phyloP scores from a whole-genome alignment of 805 yeast species.

The Jamesozyma gamospora region DNA sequence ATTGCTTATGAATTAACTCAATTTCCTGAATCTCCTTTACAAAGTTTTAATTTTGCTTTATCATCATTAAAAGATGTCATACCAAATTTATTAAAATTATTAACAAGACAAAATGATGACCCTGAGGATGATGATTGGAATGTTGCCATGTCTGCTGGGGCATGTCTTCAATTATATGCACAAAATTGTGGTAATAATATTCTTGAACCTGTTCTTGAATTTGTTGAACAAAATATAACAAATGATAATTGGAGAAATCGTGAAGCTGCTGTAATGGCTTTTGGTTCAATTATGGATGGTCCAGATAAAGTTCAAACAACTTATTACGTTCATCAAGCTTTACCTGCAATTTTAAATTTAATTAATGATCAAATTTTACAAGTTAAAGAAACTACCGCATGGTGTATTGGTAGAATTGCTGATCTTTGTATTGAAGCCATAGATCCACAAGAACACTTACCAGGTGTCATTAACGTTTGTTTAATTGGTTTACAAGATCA shows the following conservation, averaged over 20 bases:
- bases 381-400: conserved; percentile 93
- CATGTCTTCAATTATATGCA: conserved; percentile 89
- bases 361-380: conserved; percentile 70
- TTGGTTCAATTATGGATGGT: conserved; percentile 93
- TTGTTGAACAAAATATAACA: conserved; percentile 66
- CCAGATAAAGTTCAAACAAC: conserved; percentile 68
- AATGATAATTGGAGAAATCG: conserved; percentile 69
- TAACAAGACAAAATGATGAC: conserved; percentile 85
- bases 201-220: conserved; percentile 72
- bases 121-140: conserved; percentile 96
- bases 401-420: conserved; percentile 96
- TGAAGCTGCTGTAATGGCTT: conserved; percentile 98
- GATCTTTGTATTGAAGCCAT: conserved; percentile 75
- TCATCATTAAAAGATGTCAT: conserved; percentile 77
- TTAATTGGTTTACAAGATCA: conserved; percentile 78
- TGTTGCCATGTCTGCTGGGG: conserved; percentile 97
- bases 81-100: conserved; percentile 70
- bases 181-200: conserved; percentile 81
- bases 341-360: conserved; percentile 63
- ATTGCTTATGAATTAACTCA: conserved; percentile 61
- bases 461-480: conserved; percentile 63
- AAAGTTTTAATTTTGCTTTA: conserved; percentile 70
- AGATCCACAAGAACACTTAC: conserved; percentile 53
- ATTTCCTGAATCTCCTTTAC: conserved; percentile 40
- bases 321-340: conserved; percentile 66